Percentiles rank a stretch among this genome's conserved stretches.
These are phyloP conservation scores for Cystobasidium sp. DNA, from an alignment of 1,284 basidiomycete species.

Conservation along the genomic window DNA sequence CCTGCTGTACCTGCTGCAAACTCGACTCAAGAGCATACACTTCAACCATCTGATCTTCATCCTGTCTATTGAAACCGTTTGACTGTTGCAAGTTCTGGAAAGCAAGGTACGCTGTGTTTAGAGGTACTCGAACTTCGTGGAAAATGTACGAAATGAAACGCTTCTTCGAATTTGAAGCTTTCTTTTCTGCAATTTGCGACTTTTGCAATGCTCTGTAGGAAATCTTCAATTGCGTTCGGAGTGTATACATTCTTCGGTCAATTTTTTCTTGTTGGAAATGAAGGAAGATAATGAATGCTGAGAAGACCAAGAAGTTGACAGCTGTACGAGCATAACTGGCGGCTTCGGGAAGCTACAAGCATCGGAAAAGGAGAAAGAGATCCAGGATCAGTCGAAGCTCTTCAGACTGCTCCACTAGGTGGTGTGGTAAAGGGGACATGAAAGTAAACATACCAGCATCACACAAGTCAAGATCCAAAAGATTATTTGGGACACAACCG, in stretches of 20 bases:
- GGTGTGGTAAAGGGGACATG: not conserved
- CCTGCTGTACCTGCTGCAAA: constrained; percentile 80
- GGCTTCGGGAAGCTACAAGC: constrained; percentile 29
- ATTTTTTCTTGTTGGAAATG: constrained; percentile 60
- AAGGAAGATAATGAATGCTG: constrained; percentile 57
- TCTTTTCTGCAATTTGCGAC: constrained; percentile 80
- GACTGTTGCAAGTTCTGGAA: constrained; percentile 86
- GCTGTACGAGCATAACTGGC: constrained; percentile 53
- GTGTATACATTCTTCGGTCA: constrained; percentile 66
- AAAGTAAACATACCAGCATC: constrained; percentile 51
- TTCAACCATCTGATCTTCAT: constrained; percentile 70
- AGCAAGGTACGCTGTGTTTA: constrained; percentile 81
- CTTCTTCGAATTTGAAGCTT: constrained; percentile 74
- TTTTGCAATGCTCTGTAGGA: constrained; percentile 70
- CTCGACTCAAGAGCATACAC: constrained; percentile 79
- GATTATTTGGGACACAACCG: constrained; percentile 64
- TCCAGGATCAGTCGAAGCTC: constrained; percentile 44
- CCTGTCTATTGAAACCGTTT: constrained; percentile 63
- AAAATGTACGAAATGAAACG: constrained; percentile 80
- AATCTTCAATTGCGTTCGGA: constrained; percentile 71
- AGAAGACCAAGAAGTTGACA: constrained; percentile 71
- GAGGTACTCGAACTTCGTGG: constrained; percentile 79
- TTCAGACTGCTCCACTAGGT: not conserved
- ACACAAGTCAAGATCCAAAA: constrained; percentile 68
- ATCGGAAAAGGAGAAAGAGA: constrained; percentile 46